These are phyloP conservation scores for Neohortaea acidophila DNA, from an alignment of 495 filamentous ascomycete genomes.

Conservation along the genomic window DNA sequence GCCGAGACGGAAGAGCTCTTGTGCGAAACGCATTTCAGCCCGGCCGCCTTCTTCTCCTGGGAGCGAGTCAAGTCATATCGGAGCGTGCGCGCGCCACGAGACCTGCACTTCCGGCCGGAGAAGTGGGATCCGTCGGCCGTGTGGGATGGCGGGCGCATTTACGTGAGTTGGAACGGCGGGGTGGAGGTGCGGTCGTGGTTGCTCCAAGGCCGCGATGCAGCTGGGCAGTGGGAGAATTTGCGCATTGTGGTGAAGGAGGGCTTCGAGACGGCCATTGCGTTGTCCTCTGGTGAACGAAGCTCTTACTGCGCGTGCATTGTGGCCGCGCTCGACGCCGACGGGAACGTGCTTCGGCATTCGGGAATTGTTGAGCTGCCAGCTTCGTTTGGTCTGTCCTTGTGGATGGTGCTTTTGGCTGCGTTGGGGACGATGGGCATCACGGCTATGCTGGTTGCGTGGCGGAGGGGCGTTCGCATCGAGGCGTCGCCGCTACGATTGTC, in stretches of 20 bases:
- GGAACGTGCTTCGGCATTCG: not conserved
- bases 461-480: too few relatives aligned
- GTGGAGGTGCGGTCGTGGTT: conserved; percentile 1
- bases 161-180: conserved; percentile 10
- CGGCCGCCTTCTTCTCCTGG: not conserved
- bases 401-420: too few relatives aligned
- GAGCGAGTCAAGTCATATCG: conserved; percentile 2
- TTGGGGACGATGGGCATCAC: too few relatives aligned
- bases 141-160: not conserved
- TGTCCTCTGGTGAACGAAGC: not conserved
- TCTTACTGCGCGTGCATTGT: not conserved
- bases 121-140: not conserved
- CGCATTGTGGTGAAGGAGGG: not conserved
- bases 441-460: too few relatives aligned
- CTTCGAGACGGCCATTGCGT: conserved; percentile 1
- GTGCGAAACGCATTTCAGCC: conserved; percentile 16
- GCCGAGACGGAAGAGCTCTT: conserved; percentile 9
- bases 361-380: not conserved
- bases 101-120: not conserved
- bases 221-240: not conserved
- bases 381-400: too few relatives aligned
- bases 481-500: too few relatives aligned
- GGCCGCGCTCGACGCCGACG: not conserved
- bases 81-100: not conserved
- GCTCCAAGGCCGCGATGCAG: not conserved